A percentile compares a stretch with the other conserved stretches of the same genome.
phyloP scores from a whole-genome alignment of 1,284 basidiomycete species.

The Xerocomus amazonicus region DNA sequence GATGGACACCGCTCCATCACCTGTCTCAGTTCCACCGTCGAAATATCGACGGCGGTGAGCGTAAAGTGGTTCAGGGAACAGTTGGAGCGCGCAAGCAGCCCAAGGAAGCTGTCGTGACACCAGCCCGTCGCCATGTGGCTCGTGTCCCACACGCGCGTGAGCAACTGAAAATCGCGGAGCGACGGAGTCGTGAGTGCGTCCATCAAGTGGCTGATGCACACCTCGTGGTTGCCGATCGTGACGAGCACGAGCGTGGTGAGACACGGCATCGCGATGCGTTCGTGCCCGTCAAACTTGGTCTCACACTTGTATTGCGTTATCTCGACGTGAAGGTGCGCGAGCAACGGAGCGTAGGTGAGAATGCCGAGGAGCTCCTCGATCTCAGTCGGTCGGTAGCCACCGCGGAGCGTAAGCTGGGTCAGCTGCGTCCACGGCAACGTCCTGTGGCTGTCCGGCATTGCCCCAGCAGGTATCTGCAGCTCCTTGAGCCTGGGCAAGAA shows the following conservation, averaged over 20 bases:
- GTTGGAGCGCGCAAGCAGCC: constrained; percentile 23
- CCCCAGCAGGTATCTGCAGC: constrained; percentile 29
- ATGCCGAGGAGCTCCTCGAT: constrained; percentile 25
- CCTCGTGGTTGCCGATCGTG: constrained; percentile 29
- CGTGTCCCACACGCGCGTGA: constrained; percentile 31
- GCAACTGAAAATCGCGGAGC: constrained; percentile 30
- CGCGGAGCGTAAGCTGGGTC: constrained; percentile 31
- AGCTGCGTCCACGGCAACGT: constrained; percentile 31
- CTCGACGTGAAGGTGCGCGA: constrained; percentile 30
- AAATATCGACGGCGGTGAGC: constrained; percentile 25
- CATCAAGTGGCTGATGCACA: constrained; percentile 23
- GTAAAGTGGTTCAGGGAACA: constrained; percentile 31
- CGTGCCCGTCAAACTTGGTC: constrained; percentile 24
- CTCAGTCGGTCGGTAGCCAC: constrained; percentile 28
- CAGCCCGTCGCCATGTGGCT: constrained; percentile 27
- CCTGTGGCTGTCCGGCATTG: constrained; percentile 29
- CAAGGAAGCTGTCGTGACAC: constrained; percentile 29
- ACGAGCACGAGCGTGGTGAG: constrained; percentile 31
- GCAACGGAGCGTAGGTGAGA: constrained; percentile 26
- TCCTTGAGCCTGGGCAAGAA: constrained; percentile 22
- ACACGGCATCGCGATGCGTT: constrained; percentile 28
- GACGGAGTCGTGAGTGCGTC: constrained; percentile 22
- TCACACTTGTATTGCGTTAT: constrained; percentile 31
- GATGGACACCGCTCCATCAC: constrained; percentile 30
- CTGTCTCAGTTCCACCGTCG: constrained; percentile 21